A percentile compares a stretch with the other conserved stretches of the same genome.
phyloP scores from a whole-genome alignment of 108 stramenopile genomes.

The Cyclostephanos tholiformis region DNA sequence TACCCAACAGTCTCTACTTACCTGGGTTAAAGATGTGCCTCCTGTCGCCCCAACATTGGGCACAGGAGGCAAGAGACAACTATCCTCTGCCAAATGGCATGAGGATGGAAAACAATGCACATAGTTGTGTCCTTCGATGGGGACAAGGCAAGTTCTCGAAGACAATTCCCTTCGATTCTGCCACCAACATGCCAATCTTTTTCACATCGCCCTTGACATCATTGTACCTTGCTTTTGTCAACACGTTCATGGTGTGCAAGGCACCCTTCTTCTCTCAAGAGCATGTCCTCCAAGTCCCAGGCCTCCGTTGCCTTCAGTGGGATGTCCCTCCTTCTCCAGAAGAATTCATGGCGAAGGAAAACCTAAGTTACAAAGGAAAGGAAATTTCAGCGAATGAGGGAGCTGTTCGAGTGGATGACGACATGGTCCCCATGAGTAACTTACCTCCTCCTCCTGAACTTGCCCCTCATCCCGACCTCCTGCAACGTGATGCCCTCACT shows the following conservation, averaged over 20 bases:
- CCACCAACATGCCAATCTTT: neutral
- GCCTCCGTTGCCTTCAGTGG: neutral
- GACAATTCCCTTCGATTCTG: neutral
- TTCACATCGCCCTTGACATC: neutral
- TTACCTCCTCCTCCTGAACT: neutral
- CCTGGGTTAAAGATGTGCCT: neutral
- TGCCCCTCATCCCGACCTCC: neutral
- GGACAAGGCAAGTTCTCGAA: neutral
- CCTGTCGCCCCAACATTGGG: constrained; percentile 23
- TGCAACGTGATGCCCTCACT: neutral
- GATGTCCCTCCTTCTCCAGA: neutral
- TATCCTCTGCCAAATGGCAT: constrained; percentile 12
- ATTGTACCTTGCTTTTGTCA: neutral
- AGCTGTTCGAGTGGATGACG: neutral
- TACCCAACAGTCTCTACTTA: no score
- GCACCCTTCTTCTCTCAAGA: neutral
- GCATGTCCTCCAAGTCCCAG: neutral
- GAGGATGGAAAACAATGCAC: neutral
- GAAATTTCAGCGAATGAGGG: neutral
- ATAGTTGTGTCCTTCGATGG: neutral
- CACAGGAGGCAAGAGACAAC: constrained; percentile 22
- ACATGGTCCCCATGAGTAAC: neutral
- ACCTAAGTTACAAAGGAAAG: no score
- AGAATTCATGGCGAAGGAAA: neutral
- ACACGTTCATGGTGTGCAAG: neutral